Evolutionary conservation across 2,329 filamentous ascomycete species (phyloP).

Genomic region (Trichoderma arundinaceum): DNA sequence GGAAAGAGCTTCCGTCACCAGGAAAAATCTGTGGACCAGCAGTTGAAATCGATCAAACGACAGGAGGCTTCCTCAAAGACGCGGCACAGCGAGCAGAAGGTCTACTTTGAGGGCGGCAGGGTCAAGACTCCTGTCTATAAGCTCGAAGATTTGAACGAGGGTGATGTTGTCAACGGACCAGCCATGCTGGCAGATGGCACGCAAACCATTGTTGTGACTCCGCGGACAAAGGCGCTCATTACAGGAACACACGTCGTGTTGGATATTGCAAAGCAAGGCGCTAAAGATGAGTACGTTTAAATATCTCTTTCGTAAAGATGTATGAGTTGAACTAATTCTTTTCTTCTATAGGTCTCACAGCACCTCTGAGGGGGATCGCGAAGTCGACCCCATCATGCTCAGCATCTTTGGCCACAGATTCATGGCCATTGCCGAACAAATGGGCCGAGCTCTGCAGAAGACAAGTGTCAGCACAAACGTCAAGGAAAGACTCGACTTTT

Average conservation of each 20-base stretch:
- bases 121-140: constrained; percentile 82
- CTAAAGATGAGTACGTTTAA: constrained; percentile 43
- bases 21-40: constrained; percentile 83
- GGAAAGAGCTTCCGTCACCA: constrained; percentile 83
- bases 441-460: constrained; percentile 80
- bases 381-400: constrained; percentile 76
- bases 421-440: constrained; percentile 86
- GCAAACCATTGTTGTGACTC: constrained; percentile 90
- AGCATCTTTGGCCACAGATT: constrained; percentile 83
- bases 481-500: constrained; percentile 82
- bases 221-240: constrained; percentile 74
- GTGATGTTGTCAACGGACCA: constrained; percentile 76
- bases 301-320: no score
- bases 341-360: constrained; percentile 34
- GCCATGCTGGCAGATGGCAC: constrained; percentile 87
- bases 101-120: constrained; percentile 86
- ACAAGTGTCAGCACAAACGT: constrained; percentile 82
- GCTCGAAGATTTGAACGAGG: constrained; percentile 73
- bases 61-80: constrained; percentile 63
- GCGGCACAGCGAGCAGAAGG: constrained; percentile 67
- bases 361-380: constrained; percentile 36
- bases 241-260: constrained; percentile 89
- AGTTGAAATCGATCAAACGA: constrained; percentile 72
- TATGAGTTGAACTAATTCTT: background rate
- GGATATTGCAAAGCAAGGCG: constrained; percentile 69